Evolutionary conservation across 148 eudicot genomes (phyloP).

Genomic region (Diospyros kaki): DNA sequence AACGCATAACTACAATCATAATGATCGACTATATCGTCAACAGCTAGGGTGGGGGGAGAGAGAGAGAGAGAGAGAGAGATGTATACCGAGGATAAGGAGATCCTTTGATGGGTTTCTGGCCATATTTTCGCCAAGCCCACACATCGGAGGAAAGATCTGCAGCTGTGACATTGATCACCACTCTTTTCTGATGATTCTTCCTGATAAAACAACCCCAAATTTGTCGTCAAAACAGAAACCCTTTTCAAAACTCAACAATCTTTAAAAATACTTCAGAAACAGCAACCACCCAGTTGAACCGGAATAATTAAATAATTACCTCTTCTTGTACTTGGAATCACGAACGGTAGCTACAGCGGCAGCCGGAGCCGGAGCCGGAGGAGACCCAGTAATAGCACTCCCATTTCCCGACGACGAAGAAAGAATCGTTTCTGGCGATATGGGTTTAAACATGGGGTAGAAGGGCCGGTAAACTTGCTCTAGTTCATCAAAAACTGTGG

Average conservation of each 20-base stretch:
- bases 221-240: neutral
- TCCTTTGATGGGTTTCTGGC: slow-evolving; percentile 83
- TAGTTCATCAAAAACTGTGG: slow-evolving; percentile 22
- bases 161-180: slow-evolving; percentile 33
- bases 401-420: slow-evolving; percentile 11
- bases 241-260: neutral
- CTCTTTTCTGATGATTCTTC: slow-evolving; percentile 51
- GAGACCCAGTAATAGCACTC: neutral
- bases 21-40: neutral
- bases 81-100: slow-evolving; percentile 80
- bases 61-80: neutral
- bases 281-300: too few relatives aligned
- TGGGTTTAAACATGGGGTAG: slow-evolving; percentile 9
- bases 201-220: slow-evolving; percentile 23
- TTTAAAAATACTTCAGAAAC: neutral
- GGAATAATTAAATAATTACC: slow-evolving; percentile 5
- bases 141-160: slow-evolving; percentile 41
- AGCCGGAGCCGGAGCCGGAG: neutral
- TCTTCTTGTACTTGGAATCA: slow-evolving; percentile 26
- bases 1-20: neutral
- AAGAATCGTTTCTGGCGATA: slow-evolving; percentile 3
- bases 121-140: slow-evolving; percentile 92
- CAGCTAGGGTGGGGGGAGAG: neutral
- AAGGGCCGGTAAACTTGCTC: slow-evolving; percentile 44
- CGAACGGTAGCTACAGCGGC: neutral